phyloP scores from a whole-genome alignment of 2,329 filamentous ascomycete genomes.

The Beauveria pseudobassiana region DNA sequence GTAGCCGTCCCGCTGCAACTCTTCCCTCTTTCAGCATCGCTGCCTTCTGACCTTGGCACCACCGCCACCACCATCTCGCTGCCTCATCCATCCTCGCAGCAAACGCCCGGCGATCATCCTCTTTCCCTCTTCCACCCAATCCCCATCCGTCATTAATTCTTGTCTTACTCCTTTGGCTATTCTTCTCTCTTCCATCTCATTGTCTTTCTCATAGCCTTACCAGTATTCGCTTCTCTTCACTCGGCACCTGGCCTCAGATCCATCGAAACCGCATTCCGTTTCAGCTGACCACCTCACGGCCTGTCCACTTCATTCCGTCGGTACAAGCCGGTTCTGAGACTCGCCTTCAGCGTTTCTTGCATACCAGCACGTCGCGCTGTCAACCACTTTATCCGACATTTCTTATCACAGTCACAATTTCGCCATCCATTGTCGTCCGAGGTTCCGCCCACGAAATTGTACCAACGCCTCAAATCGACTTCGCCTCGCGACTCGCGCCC shows the following conservation, averaged over 20 bases:
- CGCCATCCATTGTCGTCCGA: not conserved
- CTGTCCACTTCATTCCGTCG: not conserved
- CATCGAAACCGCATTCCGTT: constrained; percentile 1
- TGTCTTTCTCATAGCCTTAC: not conserved
- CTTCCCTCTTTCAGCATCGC: constrained; percentile 7
- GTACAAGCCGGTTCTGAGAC: constrained; percentile 7
- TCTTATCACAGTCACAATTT: not conserved
- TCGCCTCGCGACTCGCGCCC: not conserved
- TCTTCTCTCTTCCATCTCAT: not conserved
- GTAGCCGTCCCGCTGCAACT: not conserved
- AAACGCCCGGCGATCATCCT: not conserved
- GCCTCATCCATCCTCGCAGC: not conserved
- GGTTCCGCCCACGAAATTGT: not conserved
- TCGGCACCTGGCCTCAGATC: constrained; percentile 1
- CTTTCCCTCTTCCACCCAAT: not conserved
- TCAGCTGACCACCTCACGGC: constrained; percentile 3
- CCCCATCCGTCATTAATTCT: not conserved
- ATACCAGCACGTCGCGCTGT: not conserved
- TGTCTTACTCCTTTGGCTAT: not conserved
- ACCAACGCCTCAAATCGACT: not conserved
- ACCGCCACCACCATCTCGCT: not conserved
- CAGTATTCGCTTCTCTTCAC: not conserved
- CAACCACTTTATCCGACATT: not conserved
- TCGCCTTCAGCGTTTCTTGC: not conserved
- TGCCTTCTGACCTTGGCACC: constrained; percentile 6